A percentile compares a stretch with the other conserved stretches of the same genome.
phyloP scores from a whole-genome alignment of 768 basidiomycete genomes.

The Nevesoporus exiguus region DNA sequence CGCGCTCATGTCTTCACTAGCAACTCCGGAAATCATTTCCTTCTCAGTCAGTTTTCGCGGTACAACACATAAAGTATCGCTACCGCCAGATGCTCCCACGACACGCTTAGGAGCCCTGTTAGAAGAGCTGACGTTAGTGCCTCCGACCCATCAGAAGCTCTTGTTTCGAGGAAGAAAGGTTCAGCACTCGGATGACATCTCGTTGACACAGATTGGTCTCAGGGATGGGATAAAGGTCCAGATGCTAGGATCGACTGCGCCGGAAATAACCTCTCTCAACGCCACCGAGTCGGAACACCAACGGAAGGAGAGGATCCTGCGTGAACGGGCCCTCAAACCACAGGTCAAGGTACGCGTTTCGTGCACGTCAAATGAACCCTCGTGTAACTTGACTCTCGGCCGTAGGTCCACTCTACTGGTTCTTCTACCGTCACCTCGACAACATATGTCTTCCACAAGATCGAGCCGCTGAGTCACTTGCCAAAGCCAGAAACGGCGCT shows the following conservation, averaged over 20 bases:
- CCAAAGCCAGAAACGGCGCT: constrained; percentile 59
- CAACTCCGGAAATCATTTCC: constrained; percentile 8
- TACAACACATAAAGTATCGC: constrained; percentile 41
- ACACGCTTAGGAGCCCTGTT: constrained; percentile 46
- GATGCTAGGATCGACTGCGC: constrained; percentile 61
- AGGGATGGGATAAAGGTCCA: constrained; percentile 65
- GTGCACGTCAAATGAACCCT: background rate
- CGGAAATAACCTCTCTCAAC: constrained; percentile 54
- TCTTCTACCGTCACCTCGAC: constrained; percentile 36
- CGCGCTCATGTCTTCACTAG: constrained; percentile 11
- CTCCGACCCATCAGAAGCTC: constrained; percentile 65
- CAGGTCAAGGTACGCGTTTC: constrained; percentile 49
- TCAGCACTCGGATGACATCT: constrained; percentile 29
- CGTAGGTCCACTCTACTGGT: constrained; percentile 57
- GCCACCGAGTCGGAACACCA: constrained; percentile 56
- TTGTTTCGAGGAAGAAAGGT: constrained; percentile 65
- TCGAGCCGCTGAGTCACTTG: constrained; percentile 60
- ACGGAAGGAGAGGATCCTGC: constrained; percentile 54
- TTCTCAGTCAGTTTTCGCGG: constrained; percentile 47
- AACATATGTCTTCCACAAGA: constrained; percentile 59
- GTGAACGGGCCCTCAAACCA: constrained; percentile 53
- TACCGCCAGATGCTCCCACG: constrained; percentile 52
- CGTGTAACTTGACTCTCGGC: background rate
- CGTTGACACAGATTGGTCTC: constrained; percentile 48
- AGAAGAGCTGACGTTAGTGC: constrained; percentile 64